Evolutionary conservation across 1,284 basidiomycete species (phyloP).

Genomic region (Boletus mariae): DNA sequence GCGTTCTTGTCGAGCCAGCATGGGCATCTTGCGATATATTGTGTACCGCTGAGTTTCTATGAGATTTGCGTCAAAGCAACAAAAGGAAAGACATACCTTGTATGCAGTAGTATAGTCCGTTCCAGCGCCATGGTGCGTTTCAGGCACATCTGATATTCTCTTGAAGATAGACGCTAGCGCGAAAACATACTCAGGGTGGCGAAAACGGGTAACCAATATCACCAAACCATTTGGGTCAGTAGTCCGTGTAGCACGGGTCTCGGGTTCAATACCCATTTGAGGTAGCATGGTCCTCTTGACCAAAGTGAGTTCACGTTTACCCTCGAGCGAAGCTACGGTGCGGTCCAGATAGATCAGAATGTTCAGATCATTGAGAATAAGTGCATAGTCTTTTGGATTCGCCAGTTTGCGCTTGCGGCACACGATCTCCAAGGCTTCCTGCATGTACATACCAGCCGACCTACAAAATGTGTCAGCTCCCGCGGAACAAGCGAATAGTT

Average conservation of each 20-base stretch:
- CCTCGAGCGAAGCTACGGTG: slow-evolving; percentile 91
- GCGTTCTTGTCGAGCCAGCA: slow-evolving; percentile 88
- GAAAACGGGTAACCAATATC: background rate
- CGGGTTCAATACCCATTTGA: slow-evolving; percentile 61
- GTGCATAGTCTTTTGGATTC: slow-evolving; percentile 79
- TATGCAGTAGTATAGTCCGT: slow-evolving; percentile 74
- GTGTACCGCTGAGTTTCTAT: slow-evolving; percentile 69
- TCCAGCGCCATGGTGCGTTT: slow-evolving; percentile 50
- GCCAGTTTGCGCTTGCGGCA: slow-evolving; percentile 72
- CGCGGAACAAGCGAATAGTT: background rate
- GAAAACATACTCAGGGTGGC: slow-evolving; percentile 1
- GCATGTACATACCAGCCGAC: slow-evolving; percentile 94
- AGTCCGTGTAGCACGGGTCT: slow-evolving; percentile 57
- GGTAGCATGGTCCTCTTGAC: slow-evolving; percentile 78
- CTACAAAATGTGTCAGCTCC: slow-evolving; percentile 38
- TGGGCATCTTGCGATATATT: slow-evolving; percentile 92
- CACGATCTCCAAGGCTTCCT: slow-evolving; percentile 87
- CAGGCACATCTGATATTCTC: slow-evolving; percentile 73
- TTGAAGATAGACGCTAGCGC: slow-evolving; percentile 86
- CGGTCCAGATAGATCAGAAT: slow-evolving; percentile 91
- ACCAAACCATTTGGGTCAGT: slow-evolving; percentile 87
- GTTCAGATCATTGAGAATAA: slow-evolving; percentile 72
- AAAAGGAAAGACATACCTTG: slow-evolving; percentile 51
- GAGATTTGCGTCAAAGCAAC: background rate
- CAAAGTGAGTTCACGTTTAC: slow-evolving; percentile 80